phyloP scores from a whole-genome alignment of 805 yeast genomes.

The Candida yuanshanica region DNA sequence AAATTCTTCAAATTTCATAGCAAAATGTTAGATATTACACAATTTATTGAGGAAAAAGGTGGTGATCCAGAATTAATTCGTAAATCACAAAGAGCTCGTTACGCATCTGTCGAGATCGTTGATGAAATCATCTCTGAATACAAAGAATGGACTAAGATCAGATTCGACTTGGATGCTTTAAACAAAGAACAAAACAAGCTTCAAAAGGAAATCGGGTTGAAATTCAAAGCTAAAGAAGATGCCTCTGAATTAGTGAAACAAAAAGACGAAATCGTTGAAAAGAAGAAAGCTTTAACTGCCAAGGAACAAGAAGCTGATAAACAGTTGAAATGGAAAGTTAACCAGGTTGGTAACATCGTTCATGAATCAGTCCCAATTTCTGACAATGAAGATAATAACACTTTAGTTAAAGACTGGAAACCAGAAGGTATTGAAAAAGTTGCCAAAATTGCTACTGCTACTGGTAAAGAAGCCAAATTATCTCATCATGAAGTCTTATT shows the following conservation, averaged over 20 bases:
- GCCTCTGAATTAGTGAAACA: conserved; percentile 76
- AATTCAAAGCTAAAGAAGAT: conserved; percentile 93
- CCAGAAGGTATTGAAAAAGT: conserved; percentile 64
- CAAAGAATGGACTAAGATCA: conserved; percentile 85
- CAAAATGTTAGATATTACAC: conserved; percentile 83
- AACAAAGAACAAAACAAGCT: conserved; percentile 85
- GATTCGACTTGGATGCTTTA: conserved; percentile 84
- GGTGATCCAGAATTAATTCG: conserved; percentile 90
- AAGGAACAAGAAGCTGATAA: conserved; percentile 78
- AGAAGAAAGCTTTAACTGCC: conserved; percentile 61
- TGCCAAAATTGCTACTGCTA: conserved; percentile 66
- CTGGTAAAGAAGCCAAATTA: conserved; percentile 68
- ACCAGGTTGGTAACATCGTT: conserved; percentile 88
- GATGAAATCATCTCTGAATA: conserved; percentile 92
- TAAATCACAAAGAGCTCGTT: conserved; percentile 89
- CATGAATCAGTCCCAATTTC: conserved; percentile 89
- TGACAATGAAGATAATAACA: conserved; percentile 86
- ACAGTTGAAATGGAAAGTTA: conserved; percentile 71
- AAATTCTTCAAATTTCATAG: background rate
- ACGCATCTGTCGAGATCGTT: conserved; percentile 88
- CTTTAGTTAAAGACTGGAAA: conserved; percentile 79
- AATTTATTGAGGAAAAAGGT: conserved; percentile 93
- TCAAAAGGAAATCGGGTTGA: conserved; percentile 90
- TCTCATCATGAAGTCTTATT: conserved; percentile 95
- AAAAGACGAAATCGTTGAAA: conserved; percentile 67